Conservation (phyloP, 2,329 filamentous ascomycete genomes). For the Phyllosticta paracitricarpa region DNA sequence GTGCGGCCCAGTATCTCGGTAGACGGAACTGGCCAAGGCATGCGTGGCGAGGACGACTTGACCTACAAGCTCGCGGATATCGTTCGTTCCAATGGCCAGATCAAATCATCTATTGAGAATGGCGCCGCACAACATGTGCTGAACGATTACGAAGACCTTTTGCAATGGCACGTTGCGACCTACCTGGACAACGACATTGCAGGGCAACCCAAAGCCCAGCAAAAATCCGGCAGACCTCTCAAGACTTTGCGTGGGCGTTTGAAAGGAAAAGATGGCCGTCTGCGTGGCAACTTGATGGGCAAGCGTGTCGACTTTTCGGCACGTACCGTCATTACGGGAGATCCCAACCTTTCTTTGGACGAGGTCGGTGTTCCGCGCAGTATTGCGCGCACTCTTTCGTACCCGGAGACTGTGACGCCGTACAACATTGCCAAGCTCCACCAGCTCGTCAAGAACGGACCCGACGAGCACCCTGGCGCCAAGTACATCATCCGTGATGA, state of each 20-base stretch:
- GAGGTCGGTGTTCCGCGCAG: slow-evolving; percentile 94
- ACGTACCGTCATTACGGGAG: slow-evolving; percentile 98
- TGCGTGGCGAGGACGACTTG: slow-evolving; percentile 95
- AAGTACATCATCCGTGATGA: slow-evolving; percentile 93
- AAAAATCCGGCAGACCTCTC: slow-evolving; percentile 92
- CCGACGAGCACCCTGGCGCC: slow-evolving; percentile 88
- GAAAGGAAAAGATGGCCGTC: slow-evolving; percentile 97
- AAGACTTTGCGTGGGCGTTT: slow-evolving; percentile 94
- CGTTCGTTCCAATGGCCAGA: slow-evolving; percentile 92
- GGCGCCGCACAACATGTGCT: slow-evolving; percentile 87
- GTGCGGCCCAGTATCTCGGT: slow-evolving; percentile 96
- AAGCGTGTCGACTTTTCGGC: slow-evolving; percentile 99
- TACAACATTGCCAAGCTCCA: slow-evolving; percentile 96
- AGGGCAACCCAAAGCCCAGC: slow-evolving; percentile 83
- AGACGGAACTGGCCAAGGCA: slow-evolving; percentile 83
- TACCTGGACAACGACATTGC: slow-evolving; percentile 99
- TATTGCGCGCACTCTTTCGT: slow-evolving; percentile 87
- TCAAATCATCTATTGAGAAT: slow-evolving; percentile 81
- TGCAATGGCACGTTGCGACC: slow-evolving; percentile 97
- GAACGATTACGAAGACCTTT: slow-evolving; percentile 77
- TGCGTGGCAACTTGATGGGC: slow-evolving; percentile 98
- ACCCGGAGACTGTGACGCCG: slow-evolving; percentile 92
- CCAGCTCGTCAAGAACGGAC: slow-evolving; percentile 81
- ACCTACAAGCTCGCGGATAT: slow-evolving; percentile 99
- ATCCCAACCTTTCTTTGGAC: slow-evolving; percentile 90